These are phyloP conservation scores for Trichoderma semiorbis DNA, from an alignment of 2,329 filamentous ascomycete genomes.

Conservation along the genomic window DNA sequence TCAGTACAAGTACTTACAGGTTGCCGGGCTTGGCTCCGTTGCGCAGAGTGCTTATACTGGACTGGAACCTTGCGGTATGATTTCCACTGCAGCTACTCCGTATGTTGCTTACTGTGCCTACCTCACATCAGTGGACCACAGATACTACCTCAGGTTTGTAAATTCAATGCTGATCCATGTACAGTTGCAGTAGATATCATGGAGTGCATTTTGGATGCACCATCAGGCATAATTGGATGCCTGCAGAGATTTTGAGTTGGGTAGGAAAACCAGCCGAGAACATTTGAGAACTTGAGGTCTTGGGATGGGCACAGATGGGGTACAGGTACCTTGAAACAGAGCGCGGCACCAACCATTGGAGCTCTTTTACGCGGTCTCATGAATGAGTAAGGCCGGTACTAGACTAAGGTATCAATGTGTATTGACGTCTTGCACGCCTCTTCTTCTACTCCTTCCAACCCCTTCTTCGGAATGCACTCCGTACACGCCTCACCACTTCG, in stretches of 20 bases:
- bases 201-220: background rate
- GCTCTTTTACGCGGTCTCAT: background rate
- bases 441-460: background rate
- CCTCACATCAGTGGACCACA: background rate
- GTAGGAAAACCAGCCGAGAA: background rate
- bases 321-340: background rate
- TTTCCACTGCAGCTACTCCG: background rate
- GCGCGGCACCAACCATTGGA: background rate
- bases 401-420: no score
- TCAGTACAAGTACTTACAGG: background rate
- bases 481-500: background rate
- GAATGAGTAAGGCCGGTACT: background rate
- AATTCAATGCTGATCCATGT: background rate
- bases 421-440: background rate
- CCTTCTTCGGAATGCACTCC: background rate
- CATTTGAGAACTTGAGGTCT: background rate
- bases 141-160: background rate
- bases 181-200: background rate
- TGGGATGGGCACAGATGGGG: background rate
- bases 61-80: background rate
- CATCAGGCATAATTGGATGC: background rate
- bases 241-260: background rate
- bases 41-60: background rate
- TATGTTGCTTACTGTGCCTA: background rate
- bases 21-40: background rate